Evolutionary conservation across 495 filamentous ascomycete genomes (phyloP).

Genomic region (Penicillium angulare): DNA sequence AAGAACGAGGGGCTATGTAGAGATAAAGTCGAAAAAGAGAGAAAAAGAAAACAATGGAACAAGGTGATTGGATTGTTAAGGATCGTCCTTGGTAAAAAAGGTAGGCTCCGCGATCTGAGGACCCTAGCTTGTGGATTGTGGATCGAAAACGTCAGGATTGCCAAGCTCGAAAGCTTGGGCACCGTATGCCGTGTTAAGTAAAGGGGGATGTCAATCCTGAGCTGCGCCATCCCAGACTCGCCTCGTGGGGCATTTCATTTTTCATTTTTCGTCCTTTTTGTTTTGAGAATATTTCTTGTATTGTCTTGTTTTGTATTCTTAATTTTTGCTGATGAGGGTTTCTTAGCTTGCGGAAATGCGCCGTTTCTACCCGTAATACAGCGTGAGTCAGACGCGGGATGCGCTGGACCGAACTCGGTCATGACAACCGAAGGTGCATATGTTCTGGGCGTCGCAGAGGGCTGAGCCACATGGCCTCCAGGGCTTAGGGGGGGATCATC

Average conservation of each 20-base stretch:
- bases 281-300: neutral
- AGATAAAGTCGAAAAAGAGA: neutral
- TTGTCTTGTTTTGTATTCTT: neutral
- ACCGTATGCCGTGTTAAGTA: constrained; percentile 13
- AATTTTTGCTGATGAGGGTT: neutral
- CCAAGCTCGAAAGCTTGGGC: constrained; percentile 10
- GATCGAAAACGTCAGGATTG: constrained; percentile 7
- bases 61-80: neutral
- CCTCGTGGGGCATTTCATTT: neutral
- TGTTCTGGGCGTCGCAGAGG: neutral
- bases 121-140: constrained; percentile 11
- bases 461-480: neutral
- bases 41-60: constrained; percentile 1
- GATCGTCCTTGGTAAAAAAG: neutral
- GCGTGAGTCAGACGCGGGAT: constrained; percentile 18
- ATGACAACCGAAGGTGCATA: constrained; percentile 23
- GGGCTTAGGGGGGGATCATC: too few relatives aligned
- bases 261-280: neutral
- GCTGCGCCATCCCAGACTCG: neutral
- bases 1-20: too few relatives aligned
- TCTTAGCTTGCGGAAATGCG: too few relatives aligned
- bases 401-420: constrained; percentile 20
- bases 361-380: constrained; percentile 19
- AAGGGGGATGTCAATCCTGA: constrained; percentile 11
- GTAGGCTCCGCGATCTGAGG: constrained; percentile 1